phyloP scores from a whole-genome alignment of 2,329 filamentous ascomycete genomes.

The Botrytis fragariae region DNA sequence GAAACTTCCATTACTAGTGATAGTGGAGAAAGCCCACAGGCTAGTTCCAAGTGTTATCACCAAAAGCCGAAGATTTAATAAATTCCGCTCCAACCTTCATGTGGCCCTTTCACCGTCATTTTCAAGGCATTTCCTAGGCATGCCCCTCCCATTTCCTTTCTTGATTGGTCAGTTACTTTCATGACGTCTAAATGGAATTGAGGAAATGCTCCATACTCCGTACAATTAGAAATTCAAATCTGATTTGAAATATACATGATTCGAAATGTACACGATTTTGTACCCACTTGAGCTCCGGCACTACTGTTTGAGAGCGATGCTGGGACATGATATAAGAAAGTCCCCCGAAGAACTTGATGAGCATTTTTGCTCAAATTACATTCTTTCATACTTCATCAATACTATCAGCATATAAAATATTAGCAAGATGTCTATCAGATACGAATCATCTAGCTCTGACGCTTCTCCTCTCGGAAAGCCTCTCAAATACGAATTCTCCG shows the following conservation, averaged over 20 bases:
- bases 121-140: not conserved
- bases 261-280: not conserved
- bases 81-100: not conserved
- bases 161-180: not conserved
- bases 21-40: conserved; percentile 4
- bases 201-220: not conserved
- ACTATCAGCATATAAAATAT: not conserved
- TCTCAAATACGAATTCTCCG: conserved; percentile 50
- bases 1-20: not conserved
- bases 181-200: not conserved
- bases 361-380: not conserved
- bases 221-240: not conserved
- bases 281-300: not conserved
- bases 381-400: not conserved
- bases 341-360: too few species aligned
- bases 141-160: not conserved
- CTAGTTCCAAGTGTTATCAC: not conserved
- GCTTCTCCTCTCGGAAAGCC: conserved; percentile 45
- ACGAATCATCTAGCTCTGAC: conserved; percentile 31
- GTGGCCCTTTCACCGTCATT: not conserved
- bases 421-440: conserved; percentile 30
- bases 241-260: not conserved
- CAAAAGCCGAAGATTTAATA: not conserved
- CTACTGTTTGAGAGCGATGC: not conserved
- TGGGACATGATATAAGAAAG: not conserved